Evolutionary conservation across 495 filamentous ascomycete species (phyloP), one percentile per base, ranked within the genome.

Genomic region (Aspergillus sclerotiicarbonarius): DNA sequence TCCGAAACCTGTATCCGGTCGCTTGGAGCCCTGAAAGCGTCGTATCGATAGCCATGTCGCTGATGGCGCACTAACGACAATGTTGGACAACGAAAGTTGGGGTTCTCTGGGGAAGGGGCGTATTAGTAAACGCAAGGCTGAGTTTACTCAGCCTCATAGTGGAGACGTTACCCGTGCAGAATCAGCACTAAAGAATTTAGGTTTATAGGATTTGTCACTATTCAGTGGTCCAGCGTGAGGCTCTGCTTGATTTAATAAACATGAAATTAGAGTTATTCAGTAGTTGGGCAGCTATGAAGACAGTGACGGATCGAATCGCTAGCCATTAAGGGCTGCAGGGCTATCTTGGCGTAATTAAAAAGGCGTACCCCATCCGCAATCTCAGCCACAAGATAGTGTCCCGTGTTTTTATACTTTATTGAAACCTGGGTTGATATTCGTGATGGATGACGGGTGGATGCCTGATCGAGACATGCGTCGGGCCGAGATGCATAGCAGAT

Each of bases 1-100:
- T 59, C 19, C 67, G 60, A 12, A 71, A 51, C 39, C 62, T 71
- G 20, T 60, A 63, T 25, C 52, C 63, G 25, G 13, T 37, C 25
- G 44, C n/a, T 33, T 59, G 57, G n/a, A 57, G 46, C 12, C 25
- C 50, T 33, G 29, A 13, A 9, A 32, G 33, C 19, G 54, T 53
- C 53, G 56, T 61, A 54, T 59, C 31, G n/a, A 33, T 29, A 31
- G 51, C 35, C 59, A 61, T 65, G 20, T 51, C 51, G 33, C 8
- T 13, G 33, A 35, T 35, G 33, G 33, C 8, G 33, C 25, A 9
- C 33, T 35, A 35, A 9, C 8, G 3, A 35, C 13, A 35, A 1
- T 35, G 9, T 6, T 9, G 33, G 33, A 35, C 33, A 35, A 1
- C 3, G 1, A 35, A 35, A 35, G 33, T 13, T 35, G 9, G 8